These are phyloP conservation scores for Pecoramyces ruminantium DNA, from an alignment of 192 early-diverging fungal genomes.

Conservation along the genomic window DNA sequence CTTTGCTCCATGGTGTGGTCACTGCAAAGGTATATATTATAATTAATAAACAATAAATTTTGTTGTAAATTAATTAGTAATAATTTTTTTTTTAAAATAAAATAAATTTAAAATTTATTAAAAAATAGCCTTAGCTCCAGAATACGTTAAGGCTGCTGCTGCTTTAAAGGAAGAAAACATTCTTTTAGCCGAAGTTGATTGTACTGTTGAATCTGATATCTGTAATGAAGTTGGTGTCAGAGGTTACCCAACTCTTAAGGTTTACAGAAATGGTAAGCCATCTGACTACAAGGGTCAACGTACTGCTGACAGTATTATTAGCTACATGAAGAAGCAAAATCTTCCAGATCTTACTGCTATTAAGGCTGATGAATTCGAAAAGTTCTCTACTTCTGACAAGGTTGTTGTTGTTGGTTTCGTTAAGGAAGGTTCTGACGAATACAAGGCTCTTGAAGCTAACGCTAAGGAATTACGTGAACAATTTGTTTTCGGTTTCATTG, in stretches of 20 bases:
- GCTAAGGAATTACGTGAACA: slow-evolving; percentile 77
- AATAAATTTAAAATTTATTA: too few relatives aligned
- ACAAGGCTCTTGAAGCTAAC: slow-evolving; percentile 39
- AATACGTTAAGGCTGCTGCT: slow-evolving; percentile 86
- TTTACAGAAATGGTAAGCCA: slow-evolving; percentile 55
- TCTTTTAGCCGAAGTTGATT: slow-evolving; percentile 88
- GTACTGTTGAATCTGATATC: slow-evolving; percentile 68
- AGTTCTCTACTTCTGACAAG: slow-evolving; percentile 68
- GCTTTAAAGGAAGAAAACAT: slow-evolving; percentile 57
- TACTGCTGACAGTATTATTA: slow-evolving; percentile 70
- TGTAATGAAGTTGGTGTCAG: slow-evolving; percentile 66
- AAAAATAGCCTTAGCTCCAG: slow-evolving; percentile 45
- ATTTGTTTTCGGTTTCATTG: slow-evolving; percentile 62
- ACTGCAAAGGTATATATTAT: slow-evolving; percentile 67
- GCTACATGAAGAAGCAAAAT: slow-evolving; percentile 82
- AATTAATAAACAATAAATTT: too few relatives aligned
- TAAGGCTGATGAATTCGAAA: slow-evolving; percentile 42
- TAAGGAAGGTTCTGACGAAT: slow-evolving; percentile 39
- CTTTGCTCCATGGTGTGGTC: slow-evolving; percentile 95
- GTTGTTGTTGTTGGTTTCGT: slow-evolving; percentile 82
- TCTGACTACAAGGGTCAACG: slow-evolving; percentile 75
- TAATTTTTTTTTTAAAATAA: too few relatives aligned
- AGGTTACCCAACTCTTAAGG: slow-evolving; percentile 89
- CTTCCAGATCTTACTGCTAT: slow-evolving; percentile 66
- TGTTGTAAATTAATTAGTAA: too few relatives aligned